Percentiles rank a stretch among this genome's conserved stretches.
Evolutionary conservation across 352 stramenopile genomes (phyloP).

Genomic region (Phytophthora tentaculata): DNA sequence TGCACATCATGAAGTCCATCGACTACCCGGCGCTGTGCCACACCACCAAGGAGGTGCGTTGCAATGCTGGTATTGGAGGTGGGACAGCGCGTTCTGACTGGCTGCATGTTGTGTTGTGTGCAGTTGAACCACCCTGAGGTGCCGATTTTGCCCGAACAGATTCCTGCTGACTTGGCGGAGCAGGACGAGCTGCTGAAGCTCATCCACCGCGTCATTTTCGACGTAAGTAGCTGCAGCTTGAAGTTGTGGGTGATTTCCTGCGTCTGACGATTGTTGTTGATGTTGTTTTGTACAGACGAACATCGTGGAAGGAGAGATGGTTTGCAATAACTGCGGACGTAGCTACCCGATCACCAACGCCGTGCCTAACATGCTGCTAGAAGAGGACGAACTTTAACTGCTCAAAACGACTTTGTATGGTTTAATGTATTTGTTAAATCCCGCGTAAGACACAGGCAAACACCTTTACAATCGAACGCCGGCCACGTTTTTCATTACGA

Average conservation of each 20-base stretch:
- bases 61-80: background rate
- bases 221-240: constrained; percentile 52
- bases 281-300: constrained; percentile 56
- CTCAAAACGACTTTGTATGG: constrained; percentile 13
- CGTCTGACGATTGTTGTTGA: constrained; percentile 1
- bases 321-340: constrained; percentile 87
- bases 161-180: constrained; percentile 62
- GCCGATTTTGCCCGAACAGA: constrained; percentile 66
- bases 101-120: background rate
- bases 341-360: constrained; percentile 81
- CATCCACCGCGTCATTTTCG: constrained; percentile 84
- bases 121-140: constrained; percentile 85
- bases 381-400: constrained; percentile 85
- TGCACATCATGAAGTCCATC: constrained; percentile 89
- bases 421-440: constrained; percentile 34
- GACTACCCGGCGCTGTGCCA: constrained; percentile 79
- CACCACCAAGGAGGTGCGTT: constrained; percentile 74
- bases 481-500: too few relatives aligned
- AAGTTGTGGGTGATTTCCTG: background rate
- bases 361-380: constrained; percentile 87
- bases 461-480: too few relatives aligned
- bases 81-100: background rate
- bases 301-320: constrained; percentile 83
- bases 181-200: constrained; percentile 75
- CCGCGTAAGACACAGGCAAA: too few relatives aligned